phyloP scores from a whole-genome alignment of 495 filamentous ascomycete genomes.

The Penicillium cosmopolitanum region DNA sequence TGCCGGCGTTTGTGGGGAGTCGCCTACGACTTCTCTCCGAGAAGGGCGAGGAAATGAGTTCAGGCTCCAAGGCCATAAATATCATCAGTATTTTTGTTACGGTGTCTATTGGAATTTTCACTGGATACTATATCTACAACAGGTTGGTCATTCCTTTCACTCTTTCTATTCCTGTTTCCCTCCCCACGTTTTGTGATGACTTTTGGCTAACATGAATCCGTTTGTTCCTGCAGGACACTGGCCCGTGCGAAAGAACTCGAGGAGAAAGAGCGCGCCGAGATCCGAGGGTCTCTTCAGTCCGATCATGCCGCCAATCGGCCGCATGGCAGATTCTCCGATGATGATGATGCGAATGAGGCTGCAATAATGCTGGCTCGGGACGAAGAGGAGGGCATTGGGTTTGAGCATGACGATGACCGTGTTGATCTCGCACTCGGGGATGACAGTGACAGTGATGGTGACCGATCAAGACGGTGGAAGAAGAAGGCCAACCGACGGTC shows the following conservation, averaged over 20 bases:
- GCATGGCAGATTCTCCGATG: conserved; percentile 49
- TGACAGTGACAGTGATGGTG: conserved; percentile 35
- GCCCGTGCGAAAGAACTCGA: conserved; percentile 83
- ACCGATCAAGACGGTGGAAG: conserved; percentile 20
- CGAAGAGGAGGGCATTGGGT: conserved; percentile 54
- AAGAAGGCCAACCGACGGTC: conserved; percentile 28
- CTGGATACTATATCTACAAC: conserved; percentile 84
- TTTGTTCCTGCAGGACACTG: conserved; percentile 63
- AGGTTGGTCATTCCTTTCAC: conserved; percentile 40
- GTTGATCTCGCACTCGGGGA: conserved; percentile 47
- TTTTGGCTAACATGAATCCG: neutral
- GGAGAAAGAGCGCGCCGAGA: conserved; percentile 68
- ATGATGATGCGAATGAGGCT: conserved; percentile 46
- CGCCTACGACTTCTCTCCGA: conserved; percentile 67
- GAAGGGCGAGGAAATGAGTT: conserved; percentile 63
- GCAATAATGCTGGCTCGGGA: conserved; percentile 50
- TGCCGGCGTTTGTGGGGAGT: conserved; percentile 91
- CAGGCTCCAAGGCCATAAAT: conserved; percentile 65
- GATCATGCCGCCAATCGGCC: conserved; percentile 46
- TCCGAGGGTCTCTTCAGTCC: conserved; percentile 42
- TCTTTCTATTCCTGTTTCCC: too few relatives aligned
- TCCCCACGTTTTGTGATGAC: neutral
- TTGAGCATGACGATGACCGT: conserved; percentile 48
- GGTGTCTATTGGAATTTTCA: conserved; percentile 67
- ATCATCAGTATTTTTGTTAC: conserved; percentile 79